Evolutionary conservation across 257 asterid species (phyloP).

Genomic region (Gentiana dahurica): DNA sequence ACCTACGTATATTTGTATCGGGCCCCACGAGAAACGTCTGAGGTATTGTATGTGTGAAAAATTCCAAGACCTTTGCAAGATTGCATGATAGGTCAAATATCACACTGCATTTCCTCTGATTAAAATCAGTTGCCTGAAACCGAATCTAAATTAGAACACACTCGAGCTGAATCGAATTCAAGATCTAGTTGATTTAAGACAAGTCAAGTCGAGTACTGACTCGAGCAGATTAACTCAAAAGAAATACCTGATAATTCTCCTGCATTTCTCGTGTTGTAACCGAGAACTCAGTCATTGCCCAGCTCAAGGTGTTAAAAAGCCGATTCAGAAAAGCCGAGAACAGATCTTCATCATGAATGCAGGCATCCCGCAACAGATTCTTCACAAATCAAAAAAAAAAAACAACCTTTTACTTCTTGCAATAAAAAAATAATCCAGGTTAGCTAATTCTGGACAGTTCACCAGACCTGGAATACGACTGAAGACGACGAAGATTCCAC

Average conservation of each 20-base stretch:
- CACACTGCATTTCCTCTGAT: constrained; percentile 77
- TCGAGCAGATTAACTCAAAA: not conserved
- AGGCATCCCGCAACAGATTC: constrained; percentile 81
- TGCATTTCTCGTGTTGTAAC: constrained; percentile 90
- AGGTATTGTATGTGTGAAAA: constrained; percentile 79
- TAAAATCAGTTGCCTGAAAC: constrained; percentile 69
- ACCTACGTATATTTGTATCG: constrained; percentile 78
- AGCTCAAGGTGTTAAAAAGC: constrained; percentile 80
- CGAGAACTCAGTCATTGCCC: constrained; percentile 98
- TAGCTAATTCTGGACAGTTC: not conserved
- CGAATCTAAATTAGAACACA: constrained; percentile 11
- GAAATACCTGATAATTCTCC: constrained; percentile 70
- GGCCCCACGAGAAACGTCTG: constrained; percentile 69
- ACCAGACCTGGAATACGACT: constrained; percentile 57
- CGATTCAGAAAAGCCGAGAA: constrained; percentile 88
- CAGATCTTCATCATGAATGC: constrained; percentile 48
- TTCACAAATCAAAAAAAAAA: constrained; percentile 12
- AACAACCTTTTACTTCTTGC: too few species aligned
- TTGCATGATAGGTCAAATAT: constrained; percentile 90
- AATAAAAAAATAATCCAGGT: not conserved
- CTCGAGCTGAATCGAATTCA: not conserved
- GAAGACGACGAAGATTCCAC: constrained; percentile 91
- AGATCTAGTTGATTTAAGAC: too few species aligned
- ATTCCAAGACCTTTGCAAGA: constrained; percentile 83
- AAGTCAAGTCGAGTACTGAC: not conserved